Conservation (phyloP, 164 flowering plant species). For the Dillenia suffruticosa region DNA sequence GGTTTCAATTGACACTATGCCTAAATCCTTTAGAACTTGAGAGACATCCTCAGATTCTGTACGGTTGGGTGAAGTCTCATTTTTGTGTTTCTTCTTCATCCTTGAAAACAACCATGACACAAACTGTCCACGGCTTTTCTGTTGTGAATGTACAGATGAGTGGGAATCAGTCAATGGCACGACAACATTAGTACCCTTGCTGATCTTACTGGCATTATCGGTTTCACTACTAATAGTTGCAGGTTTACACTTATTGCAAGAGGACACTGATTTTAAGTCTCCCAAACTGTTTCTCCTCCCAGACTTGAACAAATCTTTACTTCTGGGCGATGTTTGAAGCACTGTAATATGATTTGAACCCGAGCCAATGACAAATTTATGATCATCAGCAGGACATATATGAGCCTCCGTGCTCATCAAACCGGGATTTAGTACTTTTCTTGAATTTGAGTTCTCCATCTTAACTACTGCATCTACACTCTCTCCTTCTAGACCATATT, state of each 20-base stretch:
- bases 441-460: constrained; percentile 30
- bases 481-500: constrained; percentile 24
- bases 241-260: constrained; percentile 67
- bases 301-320: constrained; percentile 37
- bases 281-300: constrained; percentile 54
- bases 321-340: constrained; percentile 43
- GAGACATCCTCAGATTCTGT: constrained; percentile 62
- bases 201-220: constrained; percentile 23
- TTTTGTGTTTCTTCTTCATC: constrained; percentile 69
- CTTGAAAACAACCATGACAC: constrained; percentile 67
- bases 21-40: constrained; percentile 47
- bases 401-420: constrained; percentile 29
- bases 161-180: constrained; percentile 66
- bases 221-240: constrained; percentile 43
- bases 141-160: constrained; percentile 37
- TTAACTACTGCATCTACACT: constrained; percentile 25
- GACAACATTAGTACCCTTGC: constrained; percentile 33
- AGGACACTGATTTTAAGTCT: constrained; percentile 51
- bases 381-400: constrained; percentile 42
- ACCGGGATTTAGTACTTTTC: constrained; percentile 31
- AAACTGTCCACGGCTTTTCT: constrained; percentile 40
- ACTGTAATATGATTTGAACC: constrained; percentile 34
- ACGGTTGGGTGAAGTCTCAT: constrained; percentile 46
- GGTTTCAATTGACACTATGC: constrained; percentile 52
- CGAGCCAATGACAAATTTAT: constrained; percentile 37